Conservation (phyloP, 164 flowering plant genomes). For the Berberis vulgaris region DNA sequence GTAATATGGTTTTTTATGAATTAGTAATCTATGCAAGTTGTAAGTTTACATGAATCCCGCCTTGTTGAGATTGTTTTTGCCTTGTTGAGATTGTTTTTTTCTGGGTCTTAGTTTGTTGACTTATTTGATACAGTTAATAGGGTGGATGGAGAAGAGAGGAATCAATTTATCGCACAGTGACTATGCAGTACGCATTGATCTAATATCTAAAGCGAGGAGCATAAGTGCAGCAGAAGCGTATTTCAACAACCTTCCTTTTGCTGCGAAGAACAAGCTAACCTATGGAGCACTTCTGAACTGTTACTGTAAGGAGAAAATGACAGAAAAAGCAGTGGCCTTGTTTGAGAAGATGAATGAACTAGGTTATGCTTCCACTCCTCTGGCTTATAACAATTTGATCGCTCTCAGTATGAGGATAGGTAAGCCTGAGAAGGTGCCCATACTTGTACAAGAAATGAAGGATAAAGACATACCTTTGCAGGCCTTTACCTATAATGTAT, state of each 20-base stretch:
- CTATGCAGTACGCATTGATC: slow-evolving; percentile 46
- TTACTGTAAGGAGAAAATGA: slow-evolving; percentile 42
- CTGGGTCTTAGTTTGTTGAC: not conserved
- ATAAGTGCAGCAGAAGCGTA: slow-evolving; percentile 52
- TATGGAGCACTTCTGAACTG: slow-evolving; percentile 64
- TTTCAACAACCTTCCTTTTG: slow-evolving; percentile 29
- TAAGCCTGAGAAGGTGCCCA: slow-evolving; percentile 51
- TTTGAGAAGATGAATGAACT: slow-evolving; percentile 48
- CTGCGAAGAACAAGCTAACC: slow-evolving; percentile 26
- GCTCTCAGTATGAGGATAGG: slow-evolving; percentile 34
- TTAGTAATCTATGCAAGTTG: too few species aligned
- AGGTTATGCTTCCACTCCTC: slow-evolving; percentile 17
- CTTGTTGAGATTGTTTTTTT: slow-evolving; percentile 32
- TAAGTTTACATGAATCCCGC: too few species aligned
- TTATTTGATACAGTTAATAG: slow-evolving; percentile 40
- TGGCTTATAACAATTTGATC: slow-evolving; percentile 53
- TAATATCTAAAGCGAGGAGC: slow-evolving; percentile 50
- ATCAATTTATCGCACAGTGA: slow-evolving; percentile 26
- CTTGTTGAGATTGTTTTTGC: too few species aligned
- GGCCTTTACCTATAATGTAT: slow-evolving; percentile 30
- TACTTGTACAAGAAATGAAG: slow-evolving; percentile 51
- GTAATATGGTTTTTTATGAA: too few species aligned
- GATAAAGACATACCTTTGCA: slow-evolving; percentile 20
- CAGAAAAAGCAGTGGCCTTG: slow-evolving; percentile 45
- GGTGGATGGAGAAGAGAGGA: slow-evolving; percentile 66